Evolutionary conservation across 2,329 filamentous ascomycete genomes (phyloP).

Genomic region (Colletotrichum sp.): DNA sequence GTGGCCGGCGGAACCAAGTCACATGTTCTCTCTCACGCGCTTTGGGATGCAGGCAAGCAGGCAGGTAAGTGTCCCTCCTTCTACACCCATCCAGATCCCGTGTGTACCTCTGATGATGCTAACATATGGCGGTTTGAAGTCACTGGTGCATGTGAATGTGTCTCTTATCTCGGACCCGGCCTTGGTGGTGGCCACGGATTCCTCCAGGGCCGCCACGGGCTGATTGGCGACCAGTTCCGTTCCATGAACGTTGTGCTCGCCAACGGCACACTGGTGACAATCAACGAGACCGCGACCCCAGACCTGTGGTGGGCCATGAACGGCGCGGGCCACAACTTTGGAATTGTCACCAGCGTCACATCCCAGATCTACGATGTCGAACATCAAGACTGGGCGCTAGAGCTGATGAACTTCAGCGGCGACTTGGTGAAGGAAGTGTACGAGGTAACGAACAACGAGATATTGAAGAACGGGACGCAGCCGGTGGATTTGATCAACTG

Average conservation of each 20-base stretch:
- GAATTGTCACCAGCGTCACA: neutral
- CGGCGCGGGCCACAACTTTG: neutral
- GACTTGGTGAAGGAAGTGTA: slow-evolving; percentile 53
- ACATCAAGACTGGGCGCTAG: slow-evolving; percentile 42
- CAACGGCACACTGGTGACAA: neutral
- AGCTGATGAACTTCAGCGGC: slow-evolving; percentile 47
- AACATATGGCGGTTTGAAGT: neutral
- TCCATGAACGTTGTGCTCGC: neutral
- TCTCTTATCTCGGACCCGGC: no score
- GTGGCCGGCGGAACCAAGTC: no score
- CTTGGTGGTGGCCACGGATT: neutral
- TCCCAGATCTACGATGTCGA: neutral
- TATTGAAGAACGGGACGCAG: slow-evolving; percentile 43
- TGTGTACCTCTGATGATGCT: neutral
- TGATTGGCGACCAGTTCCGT: neutral
- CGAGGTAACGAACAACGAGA: neutral
- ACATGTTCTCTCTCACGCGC: no score
- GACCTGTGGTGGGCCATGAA: slow-evolving; percentile 16
- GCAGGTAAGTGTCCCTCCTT: no score
- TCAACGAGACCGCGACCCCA: neutral
- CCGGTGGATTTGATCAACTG: slow-evolving; percentile 51
- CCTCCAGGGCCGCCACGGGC: neutral
- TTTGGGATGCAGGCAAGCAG: no score
- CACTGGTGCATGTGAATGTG: no score
- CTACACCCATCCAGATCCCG: neutral